These are phyloP conservation scores for Ascochyta clinopodiicola DNA, from an alignment of 2,329 filamentous ascomycete species.

Conservation along the genomic window DNA sequence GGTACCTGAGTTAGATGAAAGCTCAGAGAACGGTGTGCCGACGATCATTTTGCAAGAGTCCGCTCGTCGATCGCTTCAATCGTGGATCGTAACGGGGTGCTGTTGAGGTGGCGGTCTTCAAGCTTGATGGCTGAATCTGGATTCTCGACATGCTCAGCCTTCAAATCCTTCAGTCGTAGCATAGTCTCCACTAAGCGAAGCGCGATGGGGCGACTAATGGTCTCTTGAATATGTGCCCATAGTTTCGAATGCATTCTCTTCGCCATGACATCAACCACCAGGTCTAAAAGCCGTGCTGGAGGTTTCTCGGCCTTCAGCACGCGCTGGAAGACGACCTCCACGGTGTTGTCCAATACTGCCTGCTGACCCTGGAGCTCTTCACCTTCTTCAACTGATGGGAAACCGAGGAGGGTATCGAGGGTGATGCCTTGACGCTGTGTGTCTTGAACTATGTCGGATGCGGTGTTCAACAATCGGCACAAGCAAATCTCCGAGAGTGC, in stretches of 20 bases:
- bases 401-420: background rate
- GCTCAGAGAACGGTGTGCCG: too few relatives aligned
- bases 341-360: conserved; percentile 1
- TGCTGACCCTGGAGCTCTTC: too few relatives aligned
- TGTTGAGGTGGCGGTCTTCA: background rate
- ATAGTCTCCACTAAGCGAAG: conserved; percentile 15
- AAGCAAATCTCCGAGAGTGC: conserved; percentile 24
- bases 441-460: conserved; percentile 8
- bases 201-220: conserved; percentile 5
- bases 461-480: conserved; percentile 10
- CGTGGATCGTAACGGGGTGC: too few relatives aligned
- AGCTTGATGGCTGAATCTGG: conserved; percentile 5
- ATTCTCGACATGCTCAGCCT: background rate
- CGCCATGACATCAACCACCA: conserved; percentile 25
- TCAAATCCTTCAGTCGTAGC: conserved; percentile 9
- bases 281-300: conserved; percentile 15
- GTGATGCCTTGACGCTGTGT: too few relatives aligned
- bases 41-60: background rate
- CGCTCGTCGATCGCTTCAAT: background rate
- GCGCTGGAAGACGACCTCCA: conserved; percentile 24
- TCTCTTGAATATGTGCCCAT: conserved; percentile 8
- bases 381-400: background rate
- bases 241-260: conserved; percentile 18
- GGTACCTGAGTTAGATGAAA: too few relatives aligned
- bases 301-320: conserved; percentile 22